Conservation (phyloP, 2,329 filamentous ascomycete species). For the Aspergillus oerlinghausenensis region DNA sequence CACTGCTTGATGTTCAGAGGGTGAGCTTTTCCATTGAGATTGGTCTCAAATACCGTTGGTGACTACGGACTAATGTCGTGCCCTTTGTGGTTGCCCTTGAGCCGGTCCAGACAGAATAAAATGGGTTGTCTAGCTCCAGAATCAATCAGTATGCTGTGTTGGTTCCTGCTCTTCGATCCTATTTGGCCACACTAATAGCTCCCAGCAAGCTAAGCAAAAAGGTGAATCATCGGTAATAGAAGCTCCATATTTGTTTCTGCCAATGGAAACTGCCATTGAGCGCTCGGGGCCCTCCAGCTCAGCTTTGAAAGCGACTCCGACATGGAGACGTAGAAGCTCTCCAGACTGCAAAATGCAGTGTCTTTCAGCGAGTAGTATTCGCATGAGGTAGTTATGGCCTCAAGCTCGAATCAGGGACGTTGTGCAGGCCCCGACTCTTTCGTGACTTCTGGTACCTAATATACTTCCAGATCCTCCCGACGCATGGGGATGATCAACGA, state of each 20-base stretch:
- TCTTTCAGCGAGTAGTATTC: not conserved
- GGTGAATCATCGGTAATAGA: not conserved
- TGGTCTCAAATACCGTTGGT: not conserved
- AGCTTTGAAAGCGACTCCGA: not conserved
- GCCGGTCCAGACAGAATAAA: not conserved
- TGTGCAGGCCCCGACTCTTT: not conserved
- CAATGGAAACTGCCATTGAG: not conserved
- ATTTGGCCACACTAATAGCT: not conserved
- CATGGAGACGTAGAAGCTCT: not conserved
- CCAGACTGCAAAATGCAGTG: not conserved
- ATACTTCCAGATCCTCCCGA: not conserved
- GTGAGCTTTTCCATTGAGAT: not conserved
- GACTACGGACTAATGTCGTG: not conserved
- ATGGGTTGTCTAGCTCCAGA: too few species aligned
- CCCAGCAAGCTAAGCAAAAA: not conserved
- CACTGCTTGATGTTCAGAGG: not conserved
- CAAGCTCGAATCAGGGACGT: not conserved
- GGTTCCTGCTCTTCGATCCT: not conserved
- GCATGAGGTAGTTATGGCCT: not conserved
- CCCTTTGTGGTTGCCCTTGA: not conserved
- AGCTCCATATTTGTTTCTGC: not conserved
- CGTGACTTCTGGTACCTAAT: not conserved
- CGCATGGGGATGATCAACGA: not conserved
- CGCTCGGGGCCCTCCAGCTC: not conserved
- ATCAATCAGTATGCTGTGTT: not conserved